A percentile compares a stretch with the other conserved stretches of the same genome.
Conservation (phyloP, 148 eudicot genomes). For the Rhododendron henanense region DNA sequence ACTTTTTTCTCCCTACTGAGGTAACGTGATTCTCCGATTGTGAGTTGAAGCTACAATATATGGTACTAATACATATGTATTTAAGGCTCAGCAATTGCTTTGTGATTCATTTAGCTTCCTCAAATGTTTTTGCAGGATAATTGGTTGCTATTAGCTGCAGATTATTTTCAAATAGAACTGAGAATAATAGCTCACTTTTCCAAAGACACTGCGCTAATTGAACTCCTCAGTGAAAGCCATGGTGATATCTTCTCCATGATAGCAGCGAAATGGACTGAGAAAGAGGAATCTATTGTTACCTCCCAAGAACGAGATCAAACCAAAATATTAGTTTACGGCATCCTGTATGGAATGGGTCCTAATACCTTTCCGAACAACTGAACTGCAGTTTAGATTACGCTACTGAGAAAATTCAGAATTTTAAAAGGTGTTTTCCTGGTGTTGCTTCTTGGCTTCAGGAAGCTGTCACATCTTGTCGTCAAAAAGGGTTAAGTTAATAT, state of each 20-base stretch:
- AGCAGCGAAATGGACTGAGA: constrained; percentile 88
- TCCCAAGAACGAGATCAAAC: constrained; percentile 89
- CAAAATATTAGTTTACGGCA: constrained; percentile 85
- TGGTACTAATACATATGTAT: background rate
- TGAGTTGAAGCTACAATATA: background rate
- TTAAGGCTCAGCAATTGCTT: background rate
- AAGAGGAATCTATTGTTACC: constrained; percentile 50
- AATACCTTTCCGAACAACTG: constrained; percentile 85
- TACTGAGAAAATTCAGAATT: constrained; percentile 63
- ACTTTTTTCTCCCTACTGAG: constrained; percentile 83
- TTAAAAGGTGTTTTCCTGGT: constrained; percentile 81
- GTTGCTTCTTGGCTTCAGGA: constrained; percentile 93
- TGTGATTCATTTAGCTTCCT: constrained; percentile 8
- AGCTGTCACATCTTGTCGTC: constrained; percentile 72
- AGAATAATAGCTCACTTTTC: constrained; percentile 98
- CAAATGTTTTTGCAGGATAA: constrained; percentile 57
- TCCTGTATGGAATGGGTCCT: constrained; percentile 95
- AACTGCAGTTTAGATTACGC: constrained; percentile 77
- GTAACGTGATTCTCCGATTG: constrained; percentile 28
- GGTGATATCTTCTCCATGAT: constrained; percentile 85
- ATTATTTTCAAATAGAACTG: constrained; percentile 97
- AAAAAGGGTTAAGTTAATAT: constrained; percentile 55
- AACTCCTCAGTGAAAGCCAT: constrained; percentile 62
- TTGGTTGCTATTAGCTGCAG: constrained; percentile 86
- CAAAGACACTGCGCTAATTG: constrained; percentile 63